Percentiles rank a stretch among this genome's conserved stretches.
These are phyloP conservation scores for Symbiotaphrina buchneri DNA, from an alignment of 495 filamentous ascomycete species.

Conservation along the genomic window DNA sequence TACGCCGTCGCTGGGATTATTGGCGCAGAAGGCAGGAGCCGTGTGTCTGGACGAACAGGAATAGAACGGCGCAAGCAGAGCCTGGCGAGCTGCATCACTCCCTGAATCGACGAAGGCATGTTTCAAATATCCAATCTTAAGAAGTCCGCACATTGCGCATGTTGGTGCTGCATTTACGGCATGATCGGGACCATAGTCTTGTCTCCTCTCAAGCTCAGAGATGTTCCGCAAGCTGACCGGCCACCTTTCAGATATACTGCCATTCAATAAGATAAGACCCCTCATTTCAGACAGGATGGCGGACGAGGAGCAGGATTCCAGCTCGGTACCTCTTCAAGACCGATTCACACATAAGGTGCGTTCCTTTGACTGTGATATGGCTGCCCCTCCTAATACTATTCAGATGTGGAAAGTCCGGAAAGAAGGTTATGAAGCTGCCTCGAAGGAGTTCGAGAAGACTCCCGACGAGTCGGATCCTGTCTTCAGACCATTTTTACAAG, in stretches of 20 bases:
- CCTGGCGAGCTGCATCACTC: too few species aligned
- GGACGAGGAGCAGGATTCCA: slow-evolving; percentile 63
- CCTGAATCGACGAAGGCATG: too few species aligned
- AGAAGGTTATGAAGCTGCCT: slow-evolving; percentile 80
- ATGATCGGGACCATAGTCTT: neutral
- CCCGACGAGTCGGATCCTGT: slow-evolving; percentile 72
- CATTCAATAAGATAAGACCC: neutral
- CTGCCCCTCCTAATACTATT: neutral
- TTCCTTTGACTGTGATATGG: slow-evolving; percentile 6
- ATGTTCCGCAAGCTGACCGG: slow-evolving; percentile 3
- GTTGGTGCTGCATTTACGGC: neutral
- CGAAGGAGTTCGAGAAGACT: slow-evolving; percentile 63
- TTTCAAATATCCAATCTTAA: too few species aligned
- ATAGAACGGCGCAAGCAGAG: too few species aligned
- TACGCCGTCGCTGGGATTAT: too few species aligned
- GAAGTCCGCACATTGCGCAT: neutral
- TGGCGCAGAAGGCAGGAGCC: too few species aligned
- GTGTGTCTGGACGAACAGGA: too few species aligned
- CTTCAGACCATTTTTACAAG: slow-evolving; percentile 69
- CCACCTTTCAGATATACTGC: slow-evolving; percentile 1
- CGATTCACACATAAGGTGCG: slow-evolving; percentile 73
- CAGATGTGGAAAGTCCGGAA: slow-evolving; percentile 97
- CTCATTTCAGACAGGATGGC: slow-evolving; percentile 23
- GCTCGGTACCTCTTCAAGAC: slow-evolving; percentile 56
- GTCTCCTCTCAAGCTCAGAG: slow-evolving; percentile 1